Base-by-base conservation (phyloP, 495 filamentous ascomycete species). In the Bryoglossum gracile region DNA sequence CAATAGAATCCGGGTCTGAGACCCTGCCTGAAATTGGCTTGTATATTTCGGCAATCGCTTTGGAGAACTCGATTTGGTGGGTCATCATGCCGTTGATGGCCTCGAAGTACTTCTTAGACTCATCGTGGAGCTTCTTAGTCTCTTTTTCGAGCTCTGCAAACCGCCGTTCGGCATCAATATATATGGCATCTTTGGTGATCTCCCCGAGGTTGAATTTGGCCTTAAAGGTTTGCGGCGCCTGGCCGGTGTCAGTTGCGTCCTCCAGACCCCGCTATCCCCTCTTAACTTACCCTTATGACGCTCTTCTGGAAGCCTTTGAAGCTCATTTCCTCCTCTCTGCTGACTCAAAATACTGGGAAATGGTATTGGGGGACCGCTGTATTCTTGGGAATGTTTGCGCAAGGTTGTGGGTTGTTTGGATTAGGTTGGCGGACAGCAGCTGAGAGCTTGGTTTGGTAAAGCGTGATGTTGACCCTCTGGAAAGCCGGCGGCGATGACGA, bases 61-160 rank as follows among this genome's bases (percentile, higher is more conserved):
- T 83, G 56, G 90, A 94, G 73, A 99, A 99, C 66, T 94, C 94
- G 73, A 97, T 96, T 68, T 99, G 92, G 69, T 95, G 89, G 66
- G 72, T 81, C 56, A 99, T 72, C 92, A 99, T 99, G 71, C 89
- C 87, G 68, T 97, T 97, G 64, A 99, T 95, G 62, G 92, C 89
- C 33, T 94, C 81, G 56, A 92, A 95, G 67, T 99, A 90, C 69
- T 92, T 95, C 64, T 88, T 84, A 22, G 85, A 90, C 62, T 95
- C 89, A 71, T 92, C 87, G 68, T 97, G 91, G 4, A 99, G 81
- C 61, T 82, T 87, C 73, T 95, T 95, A 16, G 94, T 97, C 68
- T 99, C 92, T 61, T 70, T 77, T 68, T 99, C 92, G 49, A 99
- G 78, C 67, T 99, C 94, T 46, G 87, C 71, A 61, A 99, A 99